Conservation (phyloP, 129 eudicot species). For the Pseudognaphalium luteoalbum region DNA sequence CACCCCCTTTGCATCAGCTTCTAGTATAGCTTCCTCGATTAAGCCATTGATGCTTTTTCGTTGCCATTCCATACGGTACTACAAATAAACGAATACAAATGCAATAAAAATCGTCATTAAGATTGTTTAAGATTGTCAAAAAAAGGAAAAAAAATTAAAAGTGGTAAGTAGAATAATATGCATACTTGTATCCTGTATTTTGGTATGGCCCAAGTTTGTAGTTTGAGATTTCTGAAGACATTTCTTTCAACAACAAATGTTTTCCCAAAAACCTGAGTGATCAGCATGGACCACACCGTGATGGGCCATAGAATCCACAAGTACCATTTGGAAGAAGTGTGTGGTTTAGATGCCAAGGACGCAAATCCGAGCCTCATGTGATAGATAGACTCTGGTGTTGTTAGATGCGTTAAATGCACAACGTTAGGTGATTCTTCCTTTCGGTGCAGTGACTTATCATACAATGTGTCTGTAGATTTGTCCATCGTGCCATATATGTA, state of each 20-base stretch:
- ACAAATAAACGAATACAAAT: constrained; percentile 19
- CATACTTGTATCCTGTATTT: constrained; percentile 51
- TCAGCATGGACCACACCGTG: constrained; percentile 34
- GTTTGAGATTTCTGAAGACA: constrained; percentile 39
- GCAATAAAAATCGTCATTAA: background rate
- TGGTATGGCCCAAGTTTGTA: constrained; percentile 60
- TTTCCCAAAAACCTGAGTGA: constrained; percentile 34
- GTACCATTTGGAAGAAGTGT: constrained; percentile 44
- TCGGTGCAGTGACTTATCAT: constrained; percentile 50
- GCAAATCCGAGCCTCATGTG: constrained; percentile 60
- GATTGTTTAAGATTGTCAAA: background rate
- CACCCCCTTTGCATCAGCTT: constrained; percentile 62
- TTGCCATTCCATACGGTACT: constrained; percentile 61
- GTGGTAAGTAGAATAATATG: background rate
- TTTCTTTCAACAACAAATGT: constrained; percentile 56
- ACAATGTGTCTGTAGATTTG: constrained; percentile 44
- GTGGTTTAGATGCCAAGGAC: constrained; percentile 58
- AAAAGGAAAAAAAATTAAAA: background rate
- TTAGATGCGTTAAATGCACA: constrained; percentile 66
- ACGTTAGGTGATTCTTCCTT: constrained; percentile 51
- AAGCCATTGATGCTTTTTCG: constrained; percentile 48
- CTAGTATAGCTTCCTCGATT: constrained; percentile 69
- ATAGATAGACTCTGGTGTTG: constrained; percentile 58
- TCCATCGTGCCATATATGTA: constrained; percentile 65
- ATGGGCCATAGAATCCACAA: constrained; percentile 50